phyloP scores from a whole-genome alignment of 306 rosid genomes.

The Gastrolobium bilobum region DNA sequence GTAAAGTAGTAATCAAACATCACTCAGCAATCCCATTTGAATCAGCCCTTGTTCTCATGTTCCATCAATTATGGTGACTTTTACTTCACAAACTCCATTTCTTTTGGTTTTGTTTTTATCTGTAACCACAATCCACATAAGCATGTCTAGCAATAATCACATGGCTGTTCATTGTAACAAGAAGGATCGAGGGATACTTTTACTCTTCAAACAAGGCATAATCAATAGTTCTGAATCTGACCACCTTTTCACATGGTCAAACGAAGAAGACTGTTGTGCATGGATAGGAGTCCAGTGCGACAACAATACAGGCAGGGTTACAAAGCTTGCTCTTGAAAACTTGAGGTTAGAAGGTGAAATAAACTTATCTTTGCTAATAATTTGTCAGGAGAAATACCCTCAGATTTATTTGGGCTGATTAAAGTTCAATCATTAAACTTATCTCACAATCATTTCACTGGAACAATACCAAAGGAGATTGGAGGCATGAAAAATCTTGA shows the following conservation, averaged over 20 bases:
- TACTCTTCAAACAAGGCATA: slow-evolving; percentile 1
- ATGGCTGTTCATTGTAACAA: neutral
- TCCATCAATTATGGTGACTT: neutral
- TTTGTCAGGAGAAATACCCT: too few species aligned
- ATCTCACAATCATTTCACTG: neutral
- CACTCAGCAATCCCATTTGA: neutral
- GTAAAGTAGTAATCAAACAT: neutral
- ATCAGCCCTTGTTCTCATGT: neutral
- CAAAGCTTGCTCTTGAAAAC: neutral
- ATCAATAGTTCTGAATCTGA: neutral
- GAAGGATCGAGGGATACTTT: neutral
- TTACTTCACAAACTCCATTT: neutral
- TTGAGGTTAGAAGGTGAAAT: neutral
- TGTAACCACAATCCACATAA: neutral
- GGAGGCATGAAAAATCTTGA: neutral
- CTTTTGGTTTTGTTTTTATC: neutral
- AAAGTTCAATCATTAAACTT: neutral
- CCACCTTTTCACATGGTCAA: neutral
- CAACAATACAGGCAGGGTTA: slow-evolving; percentile 11
- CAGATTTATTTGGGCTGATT: neutral
- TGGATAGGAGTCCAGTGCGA: slow-evolving; percentile 34
- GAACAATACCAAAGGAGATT: neutral
- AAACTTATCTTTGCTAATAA: neutral
- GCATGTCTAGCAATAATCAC: neutral
- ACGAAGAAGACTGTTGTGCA: slow-evolving; percentile 18